Evolutionary conservation across 78 protist species (phyloP).

Genomic region (Protostelium mycophagum): DNA sequence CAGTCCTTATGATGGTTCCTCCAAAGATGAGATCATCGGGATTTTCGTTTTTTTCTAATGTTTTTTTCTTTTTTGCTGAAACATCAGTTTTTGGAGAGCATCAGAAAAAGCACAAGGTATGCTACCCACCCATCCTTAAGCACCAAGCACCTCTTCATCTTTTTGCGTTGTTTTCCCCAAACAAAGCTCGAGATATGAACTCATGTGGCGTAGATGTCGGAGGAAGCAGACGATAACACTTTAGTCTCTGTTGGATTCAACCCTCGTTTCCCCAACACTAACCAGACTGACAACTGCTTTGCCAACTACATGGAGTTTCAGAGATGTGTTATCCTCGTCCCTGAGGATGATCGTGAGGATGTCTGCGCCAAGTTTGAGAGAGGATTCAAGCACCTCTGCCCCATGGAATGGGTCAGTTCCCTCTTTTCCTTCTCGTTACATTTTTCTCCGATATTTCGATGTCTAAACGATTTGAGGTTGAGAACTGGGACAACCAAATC

Average conservation of each 20-base stretch:
- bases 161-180: too few relatives aligned
- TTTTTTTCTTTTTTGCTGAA: neutral
- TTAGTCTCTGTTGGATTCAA: constrained; percentile 43
- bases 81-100: neutral
- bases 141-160: neutral
- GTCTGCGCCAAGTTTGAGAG: neutral
- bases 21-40: neutral
- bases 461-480: neutral
- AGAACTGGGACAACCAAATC: neutral
- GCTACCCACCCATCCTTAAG: too few relatives aligned
- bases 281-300: constrained; percentile 66
- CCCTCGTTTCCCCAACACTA: constrained; percentile 65
- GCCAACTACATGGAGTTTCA: constrained; percentile 51
- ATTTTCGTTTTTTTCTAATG: too few relatives aligned
- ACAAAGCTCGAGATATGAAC: too few relatives aligned
- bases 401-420: neutral
- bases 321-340: constrained; percentile 29
- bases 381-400: neutral
- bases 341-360: neutral
- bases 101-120: neutral
- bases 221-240: neutral
- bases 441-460: neutral
- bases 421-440: too few relatives aligned
- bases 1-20: neutral
- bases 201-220: neutral